These are phyloP conservation scores for Hemisphaericaspora xylofermentans DNA, from an alignment of 1,139 yeast species.

Conservation along the genomic window DNA sequence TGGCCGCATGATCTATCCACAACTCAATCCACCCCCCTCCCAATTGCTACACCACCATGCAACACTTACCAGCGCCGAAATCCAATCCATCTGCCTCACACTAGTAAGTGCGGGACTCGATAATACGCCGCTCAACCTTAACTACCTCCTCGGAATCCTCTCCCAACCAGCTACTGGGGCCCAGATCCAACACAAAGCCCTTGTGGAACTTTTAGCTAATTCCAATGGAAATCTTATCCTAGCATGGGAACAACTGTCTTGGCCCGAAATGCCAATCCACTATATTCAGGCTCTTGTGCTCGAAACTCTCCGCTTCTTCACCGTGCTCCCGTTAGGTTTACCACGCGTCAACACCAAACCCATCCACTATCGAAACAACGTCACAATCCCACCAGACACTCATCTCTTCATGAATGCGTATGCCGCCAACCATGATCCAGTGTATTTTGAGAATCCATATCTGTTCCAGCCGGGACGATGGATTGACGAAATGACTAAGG, in stretches of 20 bases:
- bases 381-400: slow-evolving; percentile 54
- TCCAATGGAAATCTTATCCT: slow-evolving; percentile 28
- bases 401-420: slow-evolving; percentile 64
- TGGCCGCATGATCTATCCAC: slow-evolving; percentile 34
- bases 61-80: slow-evolving; percentile 38
- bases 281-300: slow-evolving; percentile 58
- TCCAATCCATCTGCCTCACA: slow-evolving; percentile 65
- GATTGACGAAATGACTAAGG: slow-evolving; percentile 31
- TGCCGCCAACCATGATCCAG: slow-evolving; percentile 67
- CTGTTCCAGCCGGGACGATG: slow-evolving; percentile 60
- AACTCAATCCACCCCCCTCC: slow-evolving; percentile 2
- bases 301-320: slow-evolving; percentile 61
- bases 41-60: no score
- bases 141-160: slow-evolving; percentile 61
- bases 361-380: slow-evolving; percentile 33
- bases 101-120: slow-evolving; percentile 82
- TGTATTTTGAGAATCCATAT: slow-evolving; percentile 47
- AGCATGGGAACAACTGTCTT: slow-evolving; percentile 51
- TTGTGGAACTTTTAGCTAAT: slow-evolving; percentile 28
- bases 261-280: slow-evolving; percentile 28
- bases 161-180: slow-evolving; percentile 48
- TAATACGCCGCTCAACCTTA: slow-evolving; percentile 64
- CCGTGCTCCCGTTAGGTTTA: slow-evolving; percentile 66
- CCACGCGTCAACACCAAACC: slow-evolving; percentile 60
- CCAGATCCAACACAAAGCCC: slow-evolving; percentile 43